phyloP scores from a whole-genome alignment of 805 yeast species.

The Metschnikowia cerradonensis region DNA sequence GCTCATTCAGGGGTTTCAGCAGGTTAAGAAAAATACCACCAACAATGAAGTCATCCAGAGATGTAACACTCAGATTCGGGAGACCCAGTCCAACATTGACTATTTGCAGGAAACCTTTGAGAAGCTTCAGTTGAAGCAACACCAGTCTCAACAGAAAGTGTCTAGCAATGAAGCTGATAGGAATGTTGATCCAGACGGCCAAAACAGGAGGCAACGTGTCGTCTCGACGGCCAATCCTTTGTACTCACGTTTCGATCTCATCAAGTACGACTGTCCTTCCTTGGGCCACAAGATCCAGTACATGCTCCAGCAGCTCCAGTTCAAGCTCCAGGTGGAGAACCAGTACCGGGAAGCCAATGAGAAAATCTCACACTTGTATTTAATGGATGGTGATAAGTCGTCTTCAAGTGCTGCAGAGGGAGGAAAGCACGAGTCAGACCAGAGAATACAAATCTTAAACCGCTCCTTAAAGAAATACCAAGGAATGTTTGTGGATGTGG shows the following conservation, averaged over 20 bases:
- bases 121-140: constrained; percentile 45
- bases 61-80: constrained; percentile 86
- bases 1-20: constrained; percentile 82
- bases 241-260: constrained; percentile 71
- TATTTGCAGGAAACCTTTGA: constrained; percentile 76
- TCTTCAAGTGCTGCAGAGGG: constrained; percentile 85
- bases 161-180: constrained; percentile 8
- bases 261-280: constrained; percentile 91
- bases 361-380: constrained; percentile 79
- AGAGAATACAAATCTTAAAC: constrained; percentile 77
- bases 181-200: constrained; percentile 3
- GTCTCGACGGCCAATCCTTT: constrained; percentile 32
- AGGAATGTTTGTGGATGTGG: constrained; percentile 75
- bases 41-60: constrained; percentile 83
- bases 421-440: constrained; percentile 78
- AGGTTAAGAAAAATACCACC: constrained; percentile 70
- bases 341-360: constrained; percentile 92
- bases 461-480: constrained; percentile 84
- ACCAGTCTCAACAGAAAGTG: constrained; percentile 7
- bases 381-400: constrained; percentile 85
- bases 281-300: constrained; percentile 91
- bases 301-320: constrained; percentile 92
- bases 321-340: constrained; percentile 88
- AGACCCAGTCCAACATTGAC: constrained; percentile 86
- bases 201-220: constrained; percentile 4